These are phyloP conservation scores for Fusarium beomiforme DNA, from an alignment of 2,329 filamentous ascomycete genomes.

Conservation along the genomic window DNA sequence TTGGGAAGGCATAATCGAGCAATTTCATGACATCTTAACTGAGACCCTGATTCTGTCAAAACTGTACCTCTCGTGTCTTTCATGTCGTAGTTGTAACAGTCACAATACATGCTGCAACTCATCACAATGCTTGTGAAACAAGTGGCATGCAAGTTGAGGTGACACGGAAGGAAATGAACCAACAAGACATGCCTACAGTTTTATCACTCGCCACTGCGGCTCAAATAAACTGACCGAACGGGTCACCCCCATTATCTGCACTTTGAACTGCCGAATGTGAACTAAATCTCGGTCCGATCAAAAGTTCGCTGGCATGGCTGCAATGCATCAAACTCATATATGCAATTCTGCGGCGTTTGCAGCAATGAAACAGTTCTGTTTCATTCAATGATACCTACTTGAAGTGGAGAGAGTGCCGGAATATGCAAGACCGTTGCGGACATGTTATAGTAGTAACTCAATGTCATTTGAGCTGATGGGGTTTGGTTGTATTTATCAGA, in stretches of 20 bases:
- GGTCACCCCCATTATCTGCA: rapidly evolving
- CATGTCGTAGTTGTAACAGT: background rate
- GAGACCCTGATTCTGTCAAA: background rate
- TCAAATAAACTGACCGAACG: background rate
- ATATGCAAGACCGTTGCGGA: background rate
- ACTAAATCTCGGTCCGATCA: background rate
- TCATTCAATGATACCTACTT: background rate
- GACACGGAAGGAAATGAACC: rapidly evolving
- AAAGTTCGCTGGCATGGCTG: background rate
- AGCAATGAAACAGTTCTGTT: background rate
- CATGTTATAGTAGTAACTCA: background rate
- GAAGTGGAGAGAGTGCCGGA: too few species aligned
- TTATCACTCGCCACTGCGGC: background rate
- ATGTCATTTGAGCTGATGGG: background rate
- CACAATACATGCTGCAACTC: rapidly evolving
- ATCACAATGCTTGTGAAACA: rapidly evolving
- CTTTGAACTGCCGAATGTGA: background rate
- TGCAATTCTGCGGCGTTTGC: constrained; percentile 4
- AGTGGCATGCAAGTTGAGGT: background rate
- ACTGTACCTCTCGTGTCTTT: background rate
- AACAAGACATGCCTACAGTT: background rate
- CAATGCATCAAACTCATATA: background rate
- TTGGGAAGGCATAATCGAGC: background rate
- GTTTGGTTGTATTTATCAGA: background rate
- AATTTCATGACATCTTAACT: background rate